Percentiles rank a stretch among this genome's conserved stretches.
phyloP scores from a whole-genome alignment of 2,329 filamentous ascomycete genomes.

The Scytalidium sp. region DNA sequence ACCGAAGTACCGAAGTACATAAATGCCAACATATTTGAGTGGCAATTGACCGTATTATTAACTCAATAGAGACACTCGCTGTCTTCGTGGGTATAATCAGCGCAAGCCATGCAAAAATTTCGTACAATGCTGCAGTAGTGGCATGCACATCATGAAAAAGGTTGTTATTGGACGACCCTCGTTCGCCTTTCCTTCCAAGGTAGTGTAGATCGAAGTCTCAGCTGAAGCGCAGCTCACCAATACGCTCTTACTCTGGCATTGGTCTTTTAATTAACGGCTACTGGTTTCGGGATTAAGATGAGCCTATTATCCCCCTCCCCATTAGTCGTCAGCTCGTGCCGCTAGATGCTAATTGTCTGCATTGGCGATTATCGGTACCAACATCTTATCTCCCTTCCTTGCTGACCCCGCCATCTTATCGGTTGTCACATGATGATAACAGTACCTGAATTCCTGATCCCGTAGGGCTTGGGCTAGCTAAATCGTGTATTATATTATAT shows the following conservation, averaged over 20 bases:
- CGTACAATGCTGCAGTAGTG: background rate
- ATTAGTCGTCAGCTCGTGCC: too few relatives aligned
- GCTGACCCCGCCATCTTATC: background rate
- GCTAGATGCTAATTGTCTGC: too few relatives aligned
- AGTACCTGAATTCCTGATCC: too few relatives aligned
- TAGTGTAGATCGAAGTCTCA: background rate
- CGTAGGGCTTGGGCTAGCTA: too few relatives aligned
- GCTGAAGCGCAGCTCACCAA: background rate
- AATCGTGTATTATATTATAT: too few relatives aligned
- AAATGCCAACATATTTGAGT: too few relatives aligned
- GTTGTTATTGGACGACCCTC: background rate
- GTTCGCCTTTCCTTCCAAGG: background rate
- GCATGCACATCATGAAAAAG: background rate
- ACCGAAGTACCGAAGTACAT: too few relatives aligned
- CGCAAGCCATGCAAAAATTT: background rate
- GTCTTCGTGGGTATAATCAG: too few relatives aligned
- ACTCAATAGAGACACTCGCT: background rate
- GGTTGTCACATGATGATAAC: background rate
- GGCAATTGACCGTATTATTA: background rate
- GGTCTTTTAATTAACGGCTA: background rate
- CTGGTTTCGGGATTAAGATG: too few relatives aligned
- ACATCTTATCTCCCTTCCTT: background rate
- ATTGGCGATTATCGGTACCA: too few relatives aligned
- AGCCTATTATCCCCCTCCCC: too few relatives aligned
- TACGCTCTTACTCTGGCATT: background rate